A percentile compares a stretch with the other conserved stretches of the same genome.
Conservation (phyloP, 768 basidiomycete genomes). For the Dendrothele bispora region DNA sequence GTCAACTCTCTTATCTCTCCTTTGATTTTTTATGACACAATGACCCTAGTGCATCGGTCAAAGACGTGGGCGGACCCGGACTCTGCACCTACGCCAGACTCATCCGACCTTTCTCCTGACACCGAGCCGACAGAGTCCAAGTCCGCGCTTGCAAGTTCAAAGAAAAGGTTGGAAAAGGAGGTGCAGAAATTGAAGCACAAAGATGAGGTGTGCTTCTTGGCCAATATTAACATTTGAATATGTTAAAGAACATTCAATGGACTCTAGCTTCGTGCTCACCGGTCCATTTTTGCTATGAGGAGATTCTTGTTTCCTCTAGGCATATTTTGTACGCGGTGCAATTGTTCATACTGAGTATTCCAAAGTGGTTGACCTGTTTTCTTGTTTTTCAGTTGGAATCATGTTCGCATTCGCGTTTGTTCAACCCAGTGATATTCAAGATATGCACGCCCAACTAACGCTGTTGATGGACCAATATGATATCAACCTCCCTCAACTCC, state of each 20-base stretch:
- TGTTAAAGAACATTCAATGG: background rate
- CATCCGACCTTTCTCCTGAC: conserved; percentile 1
- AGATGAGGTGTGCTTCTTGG: background rate
- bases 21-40: conserved; percentile 10
- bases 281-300: conserved; percentile 21
- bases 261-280: background rate
- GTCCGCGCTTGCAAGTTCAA: conserved; percentile 1
- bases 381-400: conserved; percentile 52
- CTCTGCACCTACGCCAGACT: background rate
- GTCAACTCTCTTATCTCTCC: too few relatives aligned
- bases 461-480: conserved; percentile 73
- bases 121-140: background rate
- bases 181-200: conserved; percentile 6
- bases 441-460: conserved; percentile 66
- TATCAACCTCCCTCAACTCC: conserved; percentile 59
- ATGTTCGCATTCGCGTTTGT: conserved; percentile 64
- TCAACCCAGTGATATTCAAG: conserved; percentile 64
- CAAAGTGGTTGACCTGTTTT: conserved; percentile 6
- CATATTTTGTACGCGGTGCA: conserved; percentile 52
- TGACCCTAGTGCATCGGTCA: conserved; percentile 27
- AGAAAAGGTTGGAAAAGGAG: conserved; percentile 3
- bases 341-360: background rate
- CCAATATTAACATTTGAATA: background rate
- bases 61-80: conserved; percentile 18
- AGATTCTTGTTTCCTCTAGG: conserved; percentile 75